Evolutionary conservation across 2,329 filamentous ascomycete species (phyloP), one percentile per base, ranked within the genome.

Genomic region (Lecanicillium sp.): DNA sequence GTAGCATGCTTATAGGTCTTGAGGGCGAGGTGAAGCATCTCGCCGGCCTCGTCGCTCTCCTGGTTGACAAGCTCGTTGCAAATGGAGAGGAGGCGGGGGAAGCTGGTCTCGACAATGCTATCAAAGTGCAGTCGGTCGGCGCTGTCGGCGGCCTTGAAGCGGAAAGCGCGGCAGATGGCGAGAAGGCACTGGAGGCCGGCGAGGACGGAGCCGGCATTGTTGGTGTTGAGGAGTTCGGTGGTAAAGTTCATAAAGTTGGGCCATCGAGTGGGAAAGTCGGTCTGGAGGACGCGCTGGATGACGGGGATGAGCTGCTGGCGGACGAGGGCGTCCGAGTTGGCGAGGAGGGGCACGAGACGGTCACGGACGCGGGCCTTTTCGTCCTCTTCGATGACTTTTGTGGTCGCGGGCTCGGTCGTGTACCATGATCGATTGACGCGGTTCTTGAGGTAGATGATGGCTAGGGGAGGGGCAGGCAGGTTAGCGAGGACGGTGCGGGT

Each of bases 1-100:
- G 94, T 94, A 34, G 92, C 89, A 66, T 98, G 90, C 68, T 98
- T 98, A 67, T 94, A 98, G 28, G 88, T 83, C 71, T 98, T 98
- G 56, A 98, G 75, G 40, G 94, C 87, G 42, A 94, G 82, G 58
- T 94, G 85, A 50, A 98, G 72, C 85, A 98, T 97, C 68, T 97
- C 92, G 43, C 87, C 90, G 14, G 90, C 92, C 64, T 98, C 92
- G 50, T 94, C 71, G 58, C 87, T 95, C 57, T 86, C 86, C 67
- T 97, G 89, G 49, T 87, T 83, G 33, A 95, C 84, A 52, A 97
- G 69, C 60, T 86, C 84, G 57, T 87, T 88, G 51, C 89, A 94
- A 55, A 98, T 92, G 46, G 74, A 72, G 49, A 97, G 70, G 46
- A 97, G 71, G 47, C 88, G 81, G 15, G 92, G 88, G 65, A 98